A percentile compares a stretch with the other conserved stretches of the same genome.
Evolutionary conservation across 2,329 filamentous ascomycete genomes (phyloP).

Genomic region (Thielaviopsis populi): DNA sequence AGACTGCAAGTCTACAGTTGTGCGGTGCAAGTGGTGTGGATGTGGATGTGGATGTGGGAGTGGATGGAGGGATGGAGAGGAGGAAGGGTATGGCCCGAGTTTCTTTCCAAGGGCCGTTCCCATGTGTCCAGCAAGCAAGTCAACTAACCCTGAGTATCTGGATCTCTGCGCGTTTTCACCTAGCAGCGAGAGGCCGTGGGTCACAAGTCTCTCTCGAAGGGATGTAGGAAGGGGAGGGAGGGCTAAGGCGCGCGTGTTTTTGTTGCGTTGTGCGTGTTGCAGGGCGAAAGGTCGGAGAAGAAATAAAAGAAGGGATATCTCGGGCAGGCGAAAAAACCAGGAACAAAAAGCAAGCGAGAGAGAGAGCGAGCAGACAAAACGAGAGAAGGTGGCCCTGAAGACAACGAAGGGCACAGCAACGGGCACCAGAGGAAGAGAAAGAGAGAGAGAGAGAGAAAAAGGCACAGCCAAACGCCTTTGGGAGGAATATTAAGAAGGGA

Average conservation of each 20-base stretch:
- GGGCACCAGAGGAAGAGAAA: neutral
- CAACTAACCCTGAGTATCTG: conserved; percentile 1
- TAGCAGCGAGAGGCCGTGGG: neutral
- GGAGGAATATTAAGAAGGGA: conserved; percentile 1
- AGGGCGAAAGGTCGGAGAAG: conserved; percentile 1
- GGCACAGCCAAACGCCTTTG: neutral
- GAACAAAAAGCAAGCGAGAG: neutral
- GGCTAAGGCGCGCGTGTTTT: neutral
- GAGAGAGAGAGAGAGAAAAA: neutral
- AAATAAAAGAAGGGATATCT: conserved; percentile 6
- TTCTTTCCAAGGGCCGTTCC: neutral
- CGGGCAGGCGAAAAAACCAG: neutral
- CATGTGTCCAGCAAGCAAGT: neutral
- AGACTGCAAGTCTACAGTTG: neutral
- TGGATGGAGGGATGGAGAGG: neutral
- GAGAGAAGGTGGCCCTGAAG: neutral
- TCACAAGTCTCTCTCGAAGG: neutral
- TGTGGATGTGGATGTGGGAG: neutral
- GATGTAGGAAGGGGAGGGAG: neutral
- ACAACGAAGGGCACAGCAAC: conserved; percentile 4
- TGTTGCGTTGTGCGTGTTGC: neutral
- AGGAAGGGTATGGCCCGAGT: neutral
- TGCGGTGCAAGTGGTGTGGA: neutral
- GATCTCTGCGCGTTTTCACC: neutral
- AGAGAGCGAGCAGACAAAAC: neutral